Base-by-base conservation (phyloP, 2,329 filamentous ascomycete species). In the Hymenoscyphus fructigenus region DNA sequence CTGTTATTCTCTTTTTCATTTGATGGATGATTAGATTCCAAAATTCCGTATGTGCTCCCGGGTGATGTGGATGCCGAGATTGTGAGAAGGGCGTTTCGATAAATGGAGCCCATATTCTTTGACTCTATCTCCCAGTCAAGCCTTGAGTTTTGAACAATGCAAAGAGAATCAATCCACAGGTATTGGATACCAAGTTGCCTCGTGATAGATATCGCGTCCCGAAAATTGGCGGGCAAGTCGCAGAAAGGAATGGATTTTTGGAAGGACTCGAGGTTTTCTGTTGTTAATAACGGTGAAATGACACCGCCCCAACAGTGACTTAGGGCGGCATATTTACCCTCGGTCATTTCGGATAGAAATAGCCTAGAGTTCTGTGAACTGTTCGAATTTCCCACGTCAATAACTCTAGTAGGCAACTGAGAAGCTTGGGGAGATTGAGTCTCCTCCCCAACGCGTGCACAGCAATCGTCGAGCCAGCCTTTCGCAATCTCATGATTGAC, bases 61-160 rank as follows among this genome's bases (percentile, higher is more conserved):
- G 17, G 15, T 28, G 64, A 63, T 5, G 29, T 36, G 9, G 63
- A 47, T 12, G 68, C 66, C 36, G 66, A 67, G 28, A 61, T 34
- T 15, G 38, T 41, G 44, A 61, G 28, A 17, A 32, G 10, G 9
- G 44, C 3, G 32, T 55, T 56, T 23, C 29, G 17, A 28, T 61
- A 61, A 23, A 61, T 41, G 7, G 20, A 15, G 28, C 26, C 44
- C 60, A 61, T 61, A 5, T 56, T 44, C 5, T 34, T 20, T 6
- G 47, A 56, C 26, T 61, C 44, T n/a, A 14, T 55, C n/a, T 41
- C 34, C 44, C 44, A 56, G 29, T 61, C 60, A 15, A 14, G 7
- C 17, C 7, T 9, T 3, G 60, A 55, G n/a, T n/a, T n/a, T n/a
- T n/a, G n/a, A n/a, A n/a, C n/a, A n/a, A n/a, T n/a, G n/a, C n/a